These are phyloP conservation scores for Gentiana dahurica DNA, from an alignment of 257 asterid genomes.

Conservation along the genomic window DNA sequence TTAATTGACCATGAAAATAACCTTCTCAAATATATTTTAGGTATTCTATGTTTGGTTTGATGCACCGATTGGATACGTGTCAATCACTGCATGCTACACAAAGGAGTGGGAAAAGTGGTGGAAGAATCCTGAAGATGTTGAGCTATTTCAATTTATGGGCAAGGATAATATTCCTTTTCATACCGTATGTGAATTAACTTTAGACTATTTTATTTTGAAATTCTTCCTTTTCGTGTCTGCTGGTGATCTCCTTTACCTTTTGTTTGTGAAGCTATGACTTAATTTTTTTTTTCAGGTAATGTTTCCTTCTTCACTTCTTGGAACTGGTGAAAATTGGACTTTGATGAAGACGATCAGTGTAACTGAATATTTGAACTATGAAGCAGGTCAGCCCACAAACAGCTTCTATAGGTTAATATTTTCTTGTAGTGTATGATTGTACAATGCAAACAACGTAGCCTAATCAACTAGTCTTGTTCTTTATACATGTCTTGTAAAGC, in stretches of 20 bases:
- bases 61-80: slow-evolving; percentile 93
- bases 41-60: slow-evolving; percentile 99
- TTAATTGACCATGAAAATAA: background rate
- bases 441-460: too few relatives aligned
- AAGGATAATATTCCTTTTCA: slow-evolving; percentile 97
- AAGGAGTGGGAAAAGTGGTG: slow-evolving; percentile 98
- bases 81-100: slow-evolving; percentile 91
- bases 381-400: slow-evolving; percentile 56
- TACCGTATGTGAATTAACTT: slow-evolving; percentile 47
- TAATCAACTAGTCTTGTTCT: background rate
- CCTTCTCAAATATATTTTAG: slow-evolving; percentile 23
- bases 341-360: slow-evolving; percentile 95
- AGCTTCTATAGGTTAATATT: background rate
- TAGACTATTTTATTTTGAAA: background rate
- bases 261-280: slow-evolving; percentile 2
- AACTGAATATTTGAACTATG: slow-evolving; percentile 92
- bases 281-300: slow-evolving; percentile 49
- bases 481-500: background rate
- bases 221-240: background rate
- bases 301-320: slow-evolving; percentile 92
- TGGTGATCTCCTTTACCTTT: background rate
- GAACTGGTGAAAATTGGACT: slow-evolving; percentile 96
- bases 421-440: background rate
- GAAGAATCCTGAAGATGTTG: slow-evolving; percentile 96
- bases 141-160: slow-evolving; percentile 97